Evolutionary conservation across 768 basidiomycete species (phyloP).

Genomic region (Obba rivulosa): DNA sequence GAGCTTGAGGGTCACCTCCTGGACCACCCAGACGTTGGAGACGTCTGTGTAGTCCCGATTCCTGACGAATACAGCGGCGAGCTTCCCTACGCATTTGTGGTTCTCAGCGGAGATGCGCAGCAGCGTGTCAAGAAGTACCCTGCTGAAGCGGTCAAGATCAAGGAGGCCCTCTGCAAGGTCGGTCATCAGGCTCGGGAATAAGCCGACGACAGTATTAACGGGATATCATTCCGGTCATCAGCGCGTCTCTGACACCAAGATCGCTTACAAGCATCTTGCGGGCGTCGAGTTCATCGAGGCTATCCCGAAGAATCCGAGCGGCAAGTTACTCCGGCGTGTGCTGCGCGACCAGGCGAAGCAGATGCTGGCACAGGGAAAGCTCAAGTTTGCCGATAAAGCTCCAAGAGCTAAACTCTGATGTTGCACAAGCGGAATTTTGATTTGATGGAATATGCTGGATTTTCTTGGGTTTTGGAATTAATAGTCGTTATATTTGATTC

Average conservation of each 20-base stretch:
- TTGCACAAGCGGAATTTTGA: no score
- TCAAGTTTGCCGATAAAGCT: background rate
- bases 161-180: conserved; percentile 53
- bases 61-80: conserved; percentile 78
- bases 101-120: conserved; percentile 37
- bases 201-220: no score
- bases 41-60: conserved; percentile 43
- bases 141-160: conserved; percentile 33
- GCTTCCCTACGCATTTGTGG: conserved; percentile 66
- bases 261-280: conserved; percentile 31
- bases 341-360: conserved; percentile 20
- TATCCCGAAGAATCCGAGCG: conserved; percentile 28
- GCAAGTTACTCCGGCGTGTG: conserved; percentile 24
- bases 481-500: no score
- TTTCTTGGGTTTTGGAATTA: no score
- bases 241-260: conserved; percentile 21
- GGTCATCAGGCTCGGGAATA: background rate
- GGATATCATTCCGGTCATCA: background rate
- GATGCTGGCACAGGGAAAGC: conserved; percentile 7
- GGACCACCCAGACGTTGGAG: conserved; percentile 40
- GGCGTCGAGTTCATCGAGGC: conserved; percentile 33
- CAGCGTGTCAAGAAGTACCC: conserved; percentile 28
- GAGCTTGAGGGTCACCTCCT: conserved; percentile 33
- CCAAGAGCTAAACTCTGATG: background rate
- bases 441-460: no score